These are phyloP conservation scores for Claviceps monticola DNA, from an alignment of 2,329 filamentous ascomycete genomes.

Conservation along the genomic window DNA sequence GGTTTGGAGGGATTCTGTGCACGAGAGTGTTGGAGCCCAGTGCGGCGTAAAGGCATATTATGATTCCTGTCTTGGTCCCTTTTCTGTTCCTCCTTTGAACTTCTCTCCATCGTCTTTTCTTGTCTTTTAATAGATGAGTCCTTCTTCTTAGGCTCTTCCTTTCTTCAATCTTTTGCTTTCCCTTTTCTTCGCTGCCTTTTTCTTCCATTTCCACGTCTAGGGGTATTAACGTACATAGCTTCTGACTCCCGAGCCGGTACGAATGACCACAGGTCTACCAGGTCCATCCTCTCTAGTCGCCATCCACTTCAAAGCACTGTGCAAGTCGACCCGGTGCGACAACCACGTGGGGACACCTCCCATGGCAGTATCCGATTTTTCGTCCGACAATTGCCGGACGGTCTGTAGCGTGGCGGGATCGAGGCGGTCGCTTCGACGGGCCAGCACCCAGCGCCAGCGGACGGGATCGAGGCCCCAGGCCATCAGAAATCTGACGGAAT, in stretches of 20 bases:
- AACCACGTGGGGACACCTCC: constrained; percentile 10
- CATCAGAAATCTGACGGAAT: constrained; percentile 20
- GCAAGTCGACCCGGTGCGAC: constrained; percentile 27
- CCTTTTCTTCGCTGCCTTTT: background rate
- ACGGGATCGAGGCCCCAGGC: constrained; percentile 22
- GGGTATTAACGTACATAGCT: background rate
- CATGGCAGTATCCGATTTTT: background rate
- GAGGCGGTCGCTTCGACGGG: constrained; percentile 10
- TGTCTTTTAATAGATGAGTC: background rate
- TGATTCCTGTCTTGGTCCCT: background rate
- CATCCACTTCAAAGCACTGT: constrained; percentile 20
- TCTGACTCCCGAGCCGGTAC: constrained; percentile 6
- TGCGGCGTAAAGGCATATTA: background rate
- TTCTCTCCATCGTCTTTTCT: too few relatives aligned
- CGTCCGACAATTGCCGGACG: background rate
- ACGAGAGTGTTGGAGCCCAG: background rate
- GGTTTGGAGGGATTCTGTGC: constrained; percentile 13
- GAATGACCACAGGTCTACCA: constrained; percentile 13
- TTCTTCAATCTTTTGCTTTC: background rate
- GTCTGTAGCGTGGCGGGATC: constrained; percentile 15
- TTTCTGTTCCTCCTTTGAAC: background rate
- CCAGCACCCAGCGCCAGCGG: constrained; percentile 14
- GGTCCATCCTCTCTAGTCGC: constrained; percentile 16
- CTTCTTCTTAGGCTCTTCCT: background rate
- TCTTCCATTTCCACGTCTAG: background rate